These are phyloP conservation scores for Boletus sensibilis DNA, from an alignment of 768 basidiomycete species.

Conservation along the genomic window DNA sequence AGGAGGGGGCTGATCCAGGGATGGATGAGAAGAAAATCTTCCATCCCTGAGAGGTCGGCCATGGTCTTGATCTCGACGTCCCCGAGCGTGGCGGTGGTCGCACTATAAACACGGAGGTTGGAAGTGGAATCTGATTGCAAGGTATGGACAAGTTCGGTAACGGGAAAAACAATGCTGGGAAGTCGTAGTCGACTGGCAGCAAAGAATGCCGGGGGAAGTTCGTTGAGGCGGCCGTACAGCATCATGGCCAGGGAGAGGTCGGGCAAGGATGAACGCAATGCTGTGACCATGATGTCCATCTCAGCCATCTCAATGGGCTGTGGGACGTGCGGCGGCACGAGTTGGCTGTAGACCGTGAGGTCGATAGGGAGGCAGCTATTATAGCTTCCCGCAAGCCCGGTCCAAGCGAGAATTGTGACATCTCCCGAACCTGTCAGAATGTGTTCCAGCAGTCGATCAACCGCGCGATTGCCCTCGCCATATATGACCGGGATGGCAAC, in stretches of 20 bases:
- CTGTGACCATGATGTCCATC: background rate
- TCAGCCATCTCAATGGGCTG: background rate
- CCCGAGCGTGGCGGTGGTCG: background rate
- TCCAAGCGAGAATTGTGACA: conserved; percentile 10
- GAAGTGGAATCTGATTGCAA: no score
- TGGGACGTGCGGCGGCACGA: background rate
- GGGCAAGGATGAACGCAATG: background rate
- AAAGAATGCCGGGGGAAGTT: background rate
- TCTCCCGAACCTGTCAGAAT: conserved; percentile 2
- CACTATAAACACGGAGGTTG: no score
- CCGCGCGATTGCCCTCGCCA: conserved; percentile 5
- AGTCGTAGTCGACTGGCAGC: conserved; percentile 1
- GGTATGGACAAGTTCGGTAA: background rate
- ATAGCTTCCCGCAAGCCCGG: background rate
- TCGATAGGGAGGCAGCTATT: conserved; percentile 2
- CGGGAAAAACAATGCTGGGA: conserved; percentile 2
- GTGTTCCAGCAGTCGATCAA: conserved; percentile 8
- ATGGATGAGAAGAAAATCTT: no score
- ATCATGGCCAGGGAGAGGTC: background rate
- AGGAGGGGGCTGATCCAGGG: no score
- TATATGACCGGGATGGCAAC: conserved; percentile 3
- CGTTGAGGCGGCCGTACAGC: background rate
- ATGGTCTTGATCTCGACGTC: background rate
- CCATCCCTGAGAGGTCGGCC: no score
- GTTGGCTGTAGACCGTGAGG: conserved; percentile 1